A percentile compares a stretch with the other conserved stretches of the same genome.
Conservation (phyloP, 2,329 filamentous ascomycete species). For the Alternaria sp. region DNA sequence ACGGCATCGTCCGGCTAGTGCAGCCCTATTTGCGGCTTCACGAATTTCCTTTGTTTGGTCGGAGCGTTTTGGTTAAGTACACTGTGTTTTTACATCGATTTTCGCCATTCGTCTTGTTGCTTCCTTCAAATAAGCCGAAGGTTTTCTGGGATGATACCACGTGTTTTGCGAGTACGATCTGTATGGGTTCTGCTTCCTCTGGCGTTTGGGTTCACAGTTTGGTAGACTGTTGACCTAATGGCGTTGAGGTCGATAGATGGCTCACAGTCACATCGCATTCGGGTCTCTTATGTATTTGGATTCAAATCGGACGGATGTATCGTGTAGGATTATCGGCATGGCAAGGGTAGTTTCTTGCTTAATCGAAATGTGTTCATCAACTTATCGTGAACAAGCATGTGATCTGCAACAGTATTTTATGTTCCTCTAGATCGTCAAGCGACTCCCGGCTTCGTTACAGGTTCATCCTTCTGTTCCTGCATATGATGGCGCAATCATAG, state of each 20-base stretch:
- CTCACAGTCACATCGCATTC: conserved; percentile 15
- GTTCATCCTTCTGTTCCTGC: conserved; percentile 8
- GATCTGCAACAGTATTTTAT: not conserved
- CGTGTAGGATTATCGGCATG: conserved; percentile 28
- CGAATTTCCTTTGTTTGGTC: conserved; percentile 13
- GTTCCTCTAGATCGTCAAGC: not conserved
- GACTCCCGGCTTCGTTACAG: not conserved
- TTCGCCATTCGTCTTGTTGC: conserved; percentile 18
- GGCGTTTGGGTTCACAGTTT: conserved; percentile 32
- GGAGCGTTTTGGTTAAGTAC: conserved; percentile 5
- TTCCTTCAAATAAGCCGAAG: conserved; percentile 13
- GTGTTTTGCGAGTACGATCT: conserved; percentile 29
- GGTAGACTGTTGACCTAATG: conserved; percentile 17
- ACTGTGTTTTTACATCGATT: conserved; percentile 7
- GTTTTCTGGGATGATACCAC: conserved; percentile 43
- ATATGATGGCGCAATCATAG: not conserved
- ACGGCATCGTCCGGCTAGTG: conserved; percentile 9
- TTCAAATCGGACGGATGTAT: not conserved
- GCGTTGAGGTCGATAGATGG: conserved; percentile 24
- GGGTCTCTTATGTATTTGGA: conserved; percentile 6
- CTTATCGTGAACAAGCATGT: not conserved
- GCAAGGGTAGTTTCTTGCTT: conserved; percentile 9
- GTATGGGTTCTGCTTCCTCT: conserved; percentile 25
- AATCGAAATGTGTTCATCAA: conserved; percentile 13
- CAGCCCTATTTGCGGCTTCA: conserved; percentile 3